Base-by-base conservation (phyloP, 495 filamentous ascomycete genomes). In the Aspergillus kassunensis region DNA sequence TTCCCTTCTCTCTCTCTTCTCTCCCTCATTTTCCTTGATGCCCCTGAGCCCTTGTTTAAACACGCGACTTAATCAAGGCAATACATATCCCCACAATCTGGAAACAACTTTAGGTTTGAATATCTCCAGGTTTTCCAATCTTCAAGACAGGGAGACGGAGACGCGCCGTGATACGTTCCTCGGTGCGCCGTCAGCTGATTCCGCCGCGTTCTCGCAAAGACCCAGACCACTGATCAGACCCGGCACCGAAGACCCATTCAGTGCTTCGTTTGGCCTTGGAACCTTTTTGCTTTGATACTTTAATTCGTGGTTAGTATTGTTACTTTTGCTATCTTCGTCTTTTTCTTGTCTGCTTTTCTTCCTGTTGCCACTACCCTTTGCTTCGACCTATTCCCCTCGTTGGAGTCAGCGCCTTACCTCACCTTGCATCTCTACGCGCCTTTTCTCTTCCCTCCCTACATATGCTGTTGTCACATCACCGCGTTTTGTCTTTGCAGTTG, bases 241-340 rank as follows among this genome's bases (percentile, higher is more conserved):
- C 56, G 48, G 54, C 46, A 46, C n/a, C 60, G 46, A 50, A 58
- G 58, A 60, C 61, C 57, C 61, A 58, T 58, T 49, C 55, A 55
- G 30, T 52, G 52, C 37, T 53, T 54, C 51, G 56, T 53, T 48
- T 50, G 49, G 44, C 51, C 43, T n/a, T 40, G 55, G 51, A 51
- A 51, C 49, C 41, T 40, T 35, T 24, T 31, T 52, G 46, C 57
- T 52, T 30, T 56, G 59, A 45, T 48, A 31, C 47, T 44, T 40
- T 53, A 50, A 39, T 41, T 55, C 37, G 39, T 40, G 51, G 49
- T 52, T 63, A 54, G 60, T 57, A 54, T 59, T 52, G 40, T 31
- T 16, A 12, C 57, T 41, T 37, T 47, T 39, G 43, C 29, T 37
- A 52, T 10, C 30, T 48, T 51, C 20, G 12, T 53, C 31, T 44